Conservation (phyloP, 345 rosid genomes). For the Pugionium cornutum region DNA sequence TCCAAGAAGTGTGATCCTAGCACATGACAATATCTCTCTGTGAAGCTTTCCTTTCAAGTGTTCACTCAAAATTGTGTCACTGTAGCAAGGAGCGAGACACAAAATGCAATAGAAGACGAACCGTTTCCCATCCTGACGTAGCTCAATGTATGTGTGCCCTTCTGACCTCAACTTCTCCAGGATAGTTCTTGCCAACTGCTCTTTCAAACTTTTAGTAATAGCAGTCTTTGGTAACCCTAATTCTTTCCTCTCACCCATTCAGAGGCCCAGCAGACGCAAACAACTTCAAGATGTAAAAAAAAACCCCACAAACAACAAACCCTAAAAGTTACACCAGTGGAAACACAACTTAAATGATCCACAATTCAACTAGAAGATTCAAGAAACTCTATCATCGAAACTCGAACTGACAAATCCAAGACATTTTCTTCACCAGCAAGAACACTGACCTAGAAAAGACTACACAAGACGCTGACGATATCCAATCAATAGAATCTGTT, state of each 20-base stretch:
- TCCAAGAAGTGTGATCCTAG: conserved; percentile 68
- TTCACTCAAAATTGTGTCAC: conserved; percentile 66
- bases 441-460: conserved; percentile 17
- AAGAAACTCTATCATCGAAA: conserved; percentile 36
- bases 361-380: conserved; percentile 27
- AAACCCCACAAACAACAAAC: conserved; percentile 12
- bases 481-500: conserved; percentile 23
- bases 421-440: conserved; percentile 8
- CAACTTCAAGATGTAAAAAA: neutral
- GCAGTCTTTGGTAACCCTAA: conserved; percentile 54
- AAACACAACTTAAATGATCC: conserved; percentile 33
- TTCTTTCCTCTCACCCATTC: conserved; percentile 65
- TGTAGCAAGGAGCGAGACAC: conserved; percentile 84
- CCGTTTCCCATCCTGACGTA: conserved; percentile 76
- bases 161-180: conserved; percentile 61
- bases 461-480: conserved; percentile 11
- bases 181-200: conserved; percentile 66
- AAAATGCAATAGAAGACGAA: conserved; percentile 80
- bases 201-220: conserved; percentile 48
- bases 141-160: conserved; percentile 77
- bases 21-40: conserved; percentile 63
- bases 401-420: conserved; percentile 23
- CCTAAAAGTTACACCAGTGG: conserved; percentile 9
- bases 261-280: conserved; percentile 27
- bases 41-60: conserved; percentile 86